Base-by-base conservation (phyloP, 2,329 filamentous ascomycete species). In the Seiridium unicorne region DNA sequence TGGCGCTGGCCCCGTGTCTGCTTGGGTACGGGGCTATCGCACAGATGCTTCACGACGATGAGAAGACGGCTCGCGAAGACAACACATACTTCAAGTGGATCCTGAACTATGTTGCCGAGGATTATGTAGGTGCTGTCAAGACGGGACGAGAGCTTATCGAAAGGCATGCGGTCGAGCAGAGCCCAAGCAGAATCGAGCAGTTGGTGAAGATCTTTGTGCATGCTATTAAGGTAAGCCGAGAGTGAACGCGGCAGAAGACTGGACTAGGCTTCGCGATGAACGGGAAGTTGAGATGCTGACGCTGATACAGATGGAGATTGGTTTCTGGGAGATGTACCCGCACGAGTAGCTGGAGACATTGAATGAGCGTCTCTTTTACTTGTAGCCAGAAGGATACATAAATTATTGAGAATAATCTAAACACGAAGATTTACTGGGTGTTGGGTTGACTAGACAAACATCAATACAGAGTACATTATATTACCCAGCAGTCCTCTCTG, bases 41-140 rank as follows among this genome's bases (percentile, higher is more conserved):
- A 5, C 82, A 83, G 68, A 84, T 91, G 68, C 80, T 97, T 3
- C 81, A 87, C 66, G 79, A 79, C 11, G 87, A 90, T 62, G 76
- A 82, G 54, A 79, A 78, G n/a, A 89, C 87, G 42, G 68, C 78
- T 54, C 79, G 79, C 62, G 81, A 81, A 10, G 85, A 80, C 0
- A 96, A 94, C 72, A 81, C 77, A 18, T 98, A 96, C 77, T 95
- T 90, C 89, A 84, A 87, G 51, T 98, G 94, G 94, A 92, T 98
- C 65, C 82, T 93, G 71, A 96, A 92, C 69, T 98, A 97, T 70
- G 85, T 90, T 13, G 90, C 88, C 2, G 88, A 91, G 1, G 91
- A 95, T 71, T 97, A 96, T 66, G 76, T 81, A 0, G 81, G 87
- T 63, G 91, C 91, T 5, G 90, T 96, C 58, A 80, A 79, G 64